Conservation (phyloP, 495 filamentous ascomycete species). For the Xanthoparmelia taractica region DNA sequence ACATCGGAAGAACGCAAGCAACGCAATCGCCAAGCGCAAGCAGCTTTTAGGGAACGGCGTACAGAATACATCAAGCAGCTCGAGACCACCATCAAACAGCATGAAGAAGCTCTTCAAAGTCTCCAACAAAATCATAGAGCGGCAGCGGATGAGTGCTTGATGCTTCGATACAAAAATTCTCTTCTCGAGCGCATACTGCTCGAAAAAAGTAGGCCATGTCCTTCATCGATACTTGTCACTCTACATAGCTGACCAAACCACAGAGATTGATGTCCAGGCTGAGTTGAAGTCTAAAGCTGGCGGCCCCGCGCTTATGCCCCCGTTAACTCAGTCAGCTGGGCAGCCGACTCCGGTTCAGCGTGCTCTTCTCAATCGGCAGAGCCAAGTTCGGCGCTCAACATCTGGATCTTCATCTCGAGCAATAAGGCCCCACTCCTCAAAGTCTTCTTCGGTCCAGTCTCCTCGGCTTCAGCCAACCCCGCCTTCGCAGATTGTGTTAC, state of each 20-base stretch:
- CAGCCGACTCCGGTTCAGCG: slow-evolving; percentile 64
- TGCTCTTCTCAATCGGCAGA: slow-evolving; percentile 62
- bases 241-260: slow-evolving; percentile 19
- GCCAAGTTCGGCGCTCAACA: slow-evolving; percentile 58
- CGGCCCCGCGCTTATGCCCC: slow-evolving; percentile 60
- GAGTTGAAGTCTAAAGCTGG: slow-evolving; percentile 84
- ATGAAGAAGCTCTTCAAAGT: slow-evolving; percentile 85
- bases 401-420: slow-evolving; percentile 55
- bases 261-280: slow-evolving; percentile 95
- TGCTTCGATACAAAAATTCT: slow-evolving; percentile 98
- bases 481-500: slow-evolving; percentile 74
- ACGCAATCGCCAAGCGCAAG: slow-evolving; percentile 93
- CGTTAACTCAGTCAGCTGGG: slow-evolving; percentile 49
- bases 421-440: slow-evolving; percentile 20
- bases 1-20: slow-evolving; percentile 98
- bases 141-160: slow-evolving; percentile 94
- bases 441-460: slow-evolving; percentile 34
- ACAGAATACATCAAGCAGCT: slow-evolving; percentile 99
- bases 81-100: slow-evolving; percentile 93
- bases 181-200: slow-evolving; percentile 88
- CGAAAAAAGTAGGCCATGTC: slow-evolving; percentile 66
- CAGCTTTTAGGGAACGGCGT: slow-evolving; percentile 89
- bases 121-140: slow-evolving; percentile 90
- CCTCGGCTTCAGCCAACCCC: slow-evolving; percentile 63
- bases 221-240: background rate